Evolutionary conservation across 805 yeast genomes (phyloP), one percentile per base, ranked within the genome.

Genomic region (Candida ulmi): DNA sequence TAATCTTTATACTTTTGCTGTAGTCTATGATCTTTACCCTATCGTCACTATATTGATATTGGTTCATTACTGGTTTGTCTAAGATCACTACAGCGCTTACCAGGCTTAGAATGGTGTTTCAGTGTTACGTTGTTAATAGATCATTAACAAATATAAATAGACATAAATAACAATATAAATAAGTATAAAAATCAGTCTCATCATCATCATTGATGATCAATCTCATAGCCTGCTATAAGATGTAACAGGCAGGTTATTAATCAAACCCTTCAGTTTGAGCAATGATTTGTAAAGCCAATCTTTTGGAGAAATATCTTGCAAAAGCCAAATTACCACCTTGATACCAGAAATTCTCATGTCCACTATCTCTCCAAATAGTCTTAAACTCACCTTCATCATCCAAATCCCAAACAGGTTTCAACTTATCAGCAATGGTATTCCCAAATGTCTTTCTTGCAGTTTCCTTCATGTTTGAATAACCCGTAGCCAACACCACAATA

Each of bases 401-500:
- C 28, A 65, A 47, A 12, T 66, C 64, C 72, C 72, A 68, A n/a
- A 66, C 63, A 12, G 65, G 64, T 13, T 62, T 56, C 43, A 65
- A 49, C 37, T 54, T 52, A 29, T 56, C 54, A 16, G 69, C 64
- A 31, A 66, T 61, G 17, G 52, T 47, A 17, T 61, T 58, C 18
- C 71, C 72, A 44, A 68, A 60, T 17, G 64, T 51, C 39, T 56
- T 57, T 36, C 57, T 51, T 3, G 68, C 69, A 19, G 71, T 65
- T 21, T 65, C 68, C 46, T 54, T 64, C 69, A 66, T 63, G 47
- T 64, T 65, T 23, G 63, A 53, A 42, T 63, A 69, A 3, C 74
- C 74, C 11, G 74, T 69, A 7, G 73, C 73, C 46, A 67, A 58
- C 8, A 69, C 73, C 26, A 68, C 64, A 24, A 64, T 54, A 29